Evolutionary conservation across 2,329 filamentous ascomycete species (phyloP).

Genomic region (Westerdykella aurantiaca): DNA sequence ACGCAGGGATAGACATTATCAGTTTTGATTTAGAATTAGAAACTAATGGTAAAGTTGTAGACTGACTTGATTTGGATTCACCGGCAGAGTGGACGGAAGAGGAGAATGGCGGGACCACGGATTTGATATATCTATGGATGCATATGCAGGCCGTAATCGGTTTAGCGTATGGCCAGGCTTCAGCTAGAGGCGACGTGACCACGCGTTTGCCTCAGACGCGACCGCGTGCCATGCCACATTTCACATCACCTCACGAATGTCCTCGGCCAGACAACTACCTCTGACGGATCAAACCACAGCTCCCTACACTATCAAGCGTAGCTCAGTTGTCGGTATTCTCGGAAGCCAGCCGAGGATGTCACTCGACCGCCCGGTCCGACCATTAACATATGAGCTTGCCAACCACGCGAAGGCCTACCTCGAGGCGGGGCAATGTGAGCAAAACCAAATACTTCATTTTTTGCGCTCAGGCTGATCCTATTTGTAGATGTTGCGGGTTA

Average conservation of each 20-base stretch:
- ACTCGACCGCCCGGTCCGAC: slow-evolving; percentile 27
- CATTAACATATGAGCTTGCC: slow-evolving; percentile 30
- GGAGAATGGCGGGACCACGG: no score
- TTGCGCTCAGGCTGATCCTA: background rate
- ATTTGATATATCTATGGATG: no score
- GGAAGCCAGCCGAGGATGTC: slow-evolving; percentile 20
- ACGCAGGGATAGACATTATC: no score
- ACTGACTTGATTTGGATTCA: no score
- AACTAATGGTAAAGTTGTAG: no score
- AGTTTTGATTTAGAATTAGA: no score
- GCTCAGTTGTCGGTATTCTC: slow-evolving; percentile 13
- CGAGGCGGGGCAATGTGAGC: slow-evolving; percentile 29
- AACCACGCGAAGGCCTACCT: slow-evolving; percentile 36
- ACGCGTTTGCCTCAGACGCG: background rate
- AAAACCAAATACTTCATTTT: background rate
- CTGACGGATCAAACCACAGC: background rate
- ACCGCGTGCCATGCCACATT: background rate
- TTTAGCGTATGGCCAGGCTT: background rate
- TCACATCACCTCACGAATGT: background rate
- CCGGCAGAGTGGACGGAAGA: no score
- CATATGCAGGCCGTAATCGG: no score
- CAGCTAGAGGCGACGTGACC: background rate
- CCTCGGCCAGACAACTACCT: background rate
- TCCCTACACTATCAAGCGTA: no score
- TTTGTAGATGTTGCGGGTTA: slow-evolving; percentile 29